A percentile compares a stretch with the other conserved stretches of the same genome.
These are phyloP conservation scores for Adansonia madagascariensis DNA, from an alignment of 441 rosid species.

Conservation along the genomic window DNA sequence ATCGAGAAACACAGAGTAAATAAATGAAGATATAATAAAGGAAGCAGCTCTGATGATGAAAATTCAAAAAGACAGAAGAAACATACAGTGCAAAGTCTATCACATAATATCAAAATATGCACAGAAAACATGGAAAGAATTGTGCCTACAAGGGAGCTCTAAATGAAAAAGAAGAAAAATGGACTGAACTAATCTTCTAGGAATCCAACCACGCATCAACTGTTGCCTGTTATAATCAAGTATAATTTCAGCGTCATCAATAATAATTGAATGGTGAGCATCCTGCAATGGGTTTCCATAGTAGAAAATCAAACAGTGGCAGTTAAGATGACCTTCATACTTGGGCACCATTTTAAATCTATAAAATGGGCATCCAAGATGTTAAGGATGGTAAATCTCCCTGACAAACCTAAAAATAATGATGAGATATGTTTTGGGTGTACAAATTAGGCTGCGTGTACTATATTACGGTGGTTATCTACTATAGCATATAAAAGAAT, in stretches of 20 bases:
- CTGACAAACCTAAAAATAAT: not conserved
- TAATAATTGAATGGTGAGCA: constrained; percentile 67
- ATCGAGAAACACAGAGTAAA: not conserved
- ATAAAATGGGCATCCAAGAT: not conserved
- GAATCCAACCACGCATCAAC: constrained; percentile 94
- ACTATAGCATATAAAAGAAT: not conserved
- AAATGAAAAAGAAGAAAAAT: constrained; percentile 37
- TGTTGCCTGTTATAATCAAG: constrained; percentile 86
- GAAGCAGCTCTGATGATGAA: not conserved
- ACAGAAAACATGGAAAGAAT: not conserved
- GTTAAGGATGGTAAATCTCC: not conserved
- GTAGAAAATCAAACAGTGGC: not conserved
- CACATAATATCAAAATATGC: not conserved
- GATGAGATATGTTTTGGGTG: not conserved
- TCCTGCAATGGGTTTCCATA: constrained; percentile 44
- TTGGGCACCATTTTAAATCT: not conserved
- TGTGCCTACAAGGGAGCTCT: constrained; percentile 82
- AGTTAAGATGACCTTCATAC: not conserved
- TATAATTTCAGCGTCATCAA: constrained; percentile 69
- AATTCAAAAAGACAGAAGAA: not conserved
- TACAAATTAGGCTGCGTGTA: not conserved
- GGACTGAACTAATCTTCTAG: constrained; percentile 83
- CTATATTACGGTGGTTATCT: not conserved
- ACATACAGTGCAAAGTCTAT: not conserved
- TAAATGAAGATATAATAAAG: not conserved